Conservation (phyloP, 495 filamentous ascomycete genomes). For the Aspergillus conjunctus region DNA sequence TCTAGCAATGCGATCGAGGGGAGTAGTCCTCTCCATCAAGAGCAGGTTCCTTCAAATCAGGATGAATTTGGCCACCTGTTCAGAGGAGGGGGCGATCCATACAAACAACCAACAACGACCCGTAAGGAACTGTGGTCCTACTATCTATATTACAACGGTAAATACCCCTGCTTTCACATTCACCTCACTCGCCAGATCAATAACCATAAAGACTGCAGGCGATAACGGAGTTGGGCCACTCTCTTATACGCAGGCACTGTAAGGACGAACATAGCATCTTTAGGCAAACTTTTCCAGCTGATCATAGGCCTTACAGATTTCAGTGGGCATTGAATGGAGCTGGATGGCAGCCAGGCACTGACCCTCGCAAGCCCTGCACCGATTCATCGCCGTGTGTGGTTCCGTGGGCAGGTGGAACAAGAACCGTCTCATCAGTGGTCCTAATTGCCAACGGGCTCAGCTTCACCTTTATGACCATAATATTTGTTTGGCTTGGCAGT, state of each 20-base stretch:
- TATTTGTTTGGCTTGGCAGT: slow-evolving; percentile 52
- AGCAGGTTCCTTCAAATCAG: background rate
- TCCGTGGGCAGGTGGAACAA: slow-evolving; percentile 47
- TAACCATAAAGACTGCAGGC: slow-evolving; percentile 23
- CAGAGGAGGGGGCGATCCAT: slow-evolving; percentile 40
- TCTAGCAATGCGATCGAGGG: background rate
- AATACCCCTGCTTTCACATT: background rate
- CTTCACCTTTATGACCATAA: slow-evolving; percentile 53
- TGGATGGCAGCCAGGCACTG: slow-evolving; percentile 46
- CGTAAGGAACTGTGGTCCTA: slow-evolving; percentile 53
- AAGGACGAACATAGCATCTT: slow-evolving; percentile 9
- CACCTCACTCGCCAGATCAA: background rate
- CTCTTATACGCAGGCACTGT: slow-evolving; percentile 50
- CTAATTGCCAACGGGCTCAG: slow-evolving; percentile 54
- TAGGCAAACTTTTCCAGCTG: background rate
- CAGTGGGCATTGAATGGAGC: slow-evolving; percentile 50
- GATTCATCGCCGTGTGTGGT: slow-evolving; percentile 48
- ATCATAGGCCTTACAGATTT: slow-evolving; percentile 31
- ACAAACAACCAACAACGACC: slow-evolving; percentile 49
- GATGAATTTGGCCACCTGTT: slow-evolving; percentile 44
- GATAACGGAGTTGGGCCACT: slow-evolving; percentile 54
- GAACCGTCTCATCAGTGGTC: slow-evolving; percentile 48
- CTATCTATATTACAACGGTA: slow-evolving; percentile 52
- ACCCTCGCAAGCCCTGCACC: slow-evolving; percentile 43
- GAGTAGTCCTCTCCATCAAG: background rate